phyloP scores from a whole-genome alignment of 306 rosid species.

The Vicia sativa region DNA sequence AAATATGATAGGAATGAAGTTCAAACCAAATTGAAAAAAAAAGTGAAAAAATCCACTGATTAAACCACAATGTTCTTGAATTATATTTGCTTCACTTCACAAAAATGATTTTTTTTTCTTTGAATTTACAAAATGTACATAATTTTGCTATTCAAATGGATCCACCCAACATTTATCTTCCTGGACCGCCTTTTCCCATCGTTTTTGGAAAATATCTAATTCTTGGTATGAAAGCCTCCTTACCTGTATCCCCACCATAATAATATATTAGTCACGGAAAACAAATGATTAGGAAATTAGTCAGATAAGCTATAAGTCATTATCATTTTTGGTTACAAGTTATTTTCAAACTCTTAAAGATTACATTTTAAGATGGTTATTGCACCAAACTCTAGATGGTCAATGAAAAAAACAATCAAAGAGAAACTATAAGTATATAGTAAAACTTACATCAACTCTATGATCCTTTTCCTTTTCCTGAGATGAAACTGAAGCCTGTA shows the following conservation, averaged over 20 bases:
- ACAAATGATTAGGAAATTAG: conserved; percentile 14
- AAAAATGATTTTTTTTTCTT: conserved; percentile 13
- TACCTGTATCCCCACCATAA: conserved; percentile 41
- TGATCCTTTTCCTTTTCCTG: conserved; percentile 45
- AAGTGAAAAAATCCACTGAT: neutral
- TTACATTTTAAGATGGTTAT: neutral
- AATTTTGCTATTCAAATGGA: conserved; percentile 39
- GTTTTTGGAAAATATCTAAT: conserved; percentile 46
- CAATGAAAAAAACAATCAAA: neutral
- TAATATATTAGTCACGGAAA: conserved; percentile 10
- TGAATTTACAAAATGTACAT: conserved; percentile 29
- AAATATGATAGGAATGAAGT: neutral
- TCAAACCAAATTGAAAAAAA: neutral
- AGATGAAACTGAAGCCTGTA: conserved; percentile 63
- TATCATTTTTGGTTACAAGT: conserved; percentile 26
- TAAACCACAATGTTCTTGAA: neutral
- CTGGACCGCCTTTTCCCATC: conserved; percentile 50
- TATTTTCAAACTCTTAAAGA: conserved; percentile 13
- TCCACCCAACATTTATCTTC: conserved; percentile 55
- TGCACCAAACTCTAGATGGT: conserved; percentile 8
- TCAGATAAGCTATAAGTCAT: conserved; percentile 27
- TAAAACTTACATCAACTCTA: conserved; percentile 70
- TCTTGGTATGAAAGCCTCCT: conserved; percentile 50
- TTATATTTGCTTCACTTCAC: conserved; percentile 24
- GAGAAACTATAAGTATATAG: neutral